Base-by-base conservation (phyloP, 352 stramenopile species). In the Globisporangium acanthophoron region DNA sequence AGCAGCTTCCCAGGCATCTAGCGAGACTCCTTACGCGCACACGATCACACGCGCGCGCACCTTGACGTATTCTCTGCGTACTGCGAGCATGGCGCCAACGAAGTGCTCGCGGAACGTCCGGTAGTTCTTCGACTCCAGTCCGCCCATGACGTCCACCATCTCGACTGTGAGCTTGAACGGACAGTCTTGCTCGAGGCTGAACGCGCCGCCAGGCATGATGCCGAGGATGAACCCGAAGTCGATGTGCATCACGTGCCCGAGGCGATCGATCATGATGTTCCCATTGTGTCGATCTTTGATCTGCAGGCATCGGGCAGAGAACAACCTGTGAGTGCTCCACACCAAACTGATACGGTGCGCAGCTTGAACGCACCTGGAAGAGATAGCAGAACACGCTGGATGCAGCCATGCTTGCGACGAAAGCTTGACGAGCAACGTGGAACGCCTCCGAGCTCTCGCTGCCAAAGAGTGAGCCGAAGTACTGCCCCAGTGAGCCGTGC, bases 201-300 rank as follows among this genome's bases (percentile, higher is more conserved):
- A 98, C 52, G 96, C 85, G 43, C 96, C 92, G 54, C 93, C 96
- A 12, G 94, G 94, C 20, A 84, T 92, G 74, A 93, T 96, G 41
- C 91, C 90, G 53, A 99, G 85, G 39, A 98, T 89, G 73, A 99
- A 99, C 12, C 96, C 96, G 77, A 98, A 99, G 69, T 99, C 96
- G 66, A 99, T 99, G 74, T 98, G 91, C 57, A 98, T 90, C 12
- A 99, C 65, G 69, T 96, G 88, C 8, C 94, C 93, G 39, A 76
- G 57, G 21, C 70, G 87, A 63, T 97, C 91, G 39, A 98, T 85
- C 79, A 98, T 96, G 52, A 98, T 97, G 69, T 98, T 98, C 9
- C 93, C 95, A 66, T 98, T 98, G 79, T 98, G 95, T 3, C 92
- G 76, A 68, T 99, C 96, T 59, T 98, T 98, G 58, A 98, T 74